Evolutionary conservation across 345 rosid genomes (phyloP).

Genomic region (Populus alba): DNA sequence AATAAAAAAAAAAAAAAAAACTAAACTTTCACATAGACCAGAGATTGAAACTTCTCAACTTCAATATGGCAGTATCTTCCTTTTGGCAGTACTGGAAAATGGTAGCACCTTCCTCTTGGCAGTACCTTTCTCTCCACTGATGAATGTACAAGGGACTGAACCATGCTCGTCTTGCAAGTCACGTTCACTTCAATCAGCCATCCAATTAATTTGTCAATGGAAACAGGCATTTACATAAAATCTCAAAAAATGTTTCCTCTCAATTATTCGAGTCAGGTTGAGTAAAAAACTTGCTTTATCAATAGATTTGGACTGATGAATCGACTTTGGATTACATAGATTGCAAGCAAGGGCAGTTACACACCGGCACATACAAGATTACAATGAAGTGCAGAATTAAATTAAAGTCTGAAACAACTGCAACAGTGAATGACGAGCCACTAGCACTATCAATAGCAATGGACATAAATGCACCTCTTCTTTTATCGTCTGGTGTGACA

Average conservation of each 20-base stretch:
- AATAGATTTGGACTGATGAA: background rate
- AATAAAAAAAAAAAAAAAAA: too few species aligned
- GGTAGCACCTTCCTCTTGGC: background rate
- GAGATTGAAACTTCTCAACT: background rate
- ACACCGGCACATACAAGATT: background rate
- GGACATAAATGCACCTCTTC: background rate
- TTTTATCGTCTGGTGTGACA: background rate
- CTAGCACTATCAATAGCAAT: background rate
- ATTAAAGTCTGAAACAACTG: background rate
- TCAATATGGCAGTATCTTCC: background rate
- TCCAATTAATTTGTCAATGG: background rate
- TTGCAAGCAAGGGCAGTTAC: background rate
- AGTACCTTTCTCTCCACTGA: background rate
- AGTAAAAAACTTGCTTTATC: background rate
- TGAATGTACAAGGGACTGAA: background rate
- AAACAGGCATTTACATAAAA: background rate
- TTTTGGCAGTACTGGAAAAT: background rate
- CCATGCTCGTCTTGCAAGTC: background rate
- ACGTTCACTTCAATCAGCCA: background rate
- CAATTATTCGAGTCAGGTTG: too few species aligned
- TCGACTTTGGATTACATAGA: background rate
- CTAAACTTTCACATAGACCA: background rate
- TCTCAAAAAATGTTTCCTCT: background rate
- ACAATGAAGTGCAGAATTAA: background rate
- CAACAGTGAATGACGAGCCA: background rate